Conservation (phyloP, 2,329 filamentous ascomycete genomes). For the Colletotrichum tofieldiae region DNA sequence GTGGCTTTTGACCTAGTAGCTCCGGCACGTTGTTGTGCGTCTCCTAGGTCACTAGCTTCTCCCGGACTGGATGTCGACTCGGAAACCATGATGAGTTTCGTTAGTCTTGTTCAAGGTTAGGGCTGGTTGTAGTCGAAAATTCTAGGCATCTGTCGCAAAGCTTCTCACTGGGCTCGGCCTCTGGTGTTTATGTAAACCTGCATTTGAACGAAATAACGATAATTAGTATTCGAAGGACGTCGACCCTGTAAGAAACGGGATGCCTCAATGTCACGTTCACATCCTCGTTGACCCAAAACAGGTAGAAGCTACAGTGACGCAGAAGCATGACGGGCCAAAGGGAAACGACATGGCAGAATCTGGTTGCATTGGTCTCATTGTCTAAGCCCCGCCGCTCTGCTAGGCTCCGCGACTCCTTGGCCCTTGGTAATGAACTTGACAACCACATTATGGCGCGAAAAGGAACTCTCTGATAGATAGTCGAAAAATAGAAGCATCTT, state of each 20-base stretch:
- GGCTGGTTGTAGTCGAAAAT: not conserved
- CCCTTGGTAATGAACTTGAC: not conserved
- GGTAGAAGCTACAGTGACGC: constrained; percentile 17
- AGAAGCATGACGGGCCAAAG: constrained; percentile 3
- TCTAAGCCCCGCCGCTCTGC: constrained; percentile 25
- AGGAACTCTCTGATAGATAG: not conserved
- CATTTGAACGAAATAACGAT: not conserved
- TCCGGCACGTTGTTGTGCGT: constrained; percentile 33
- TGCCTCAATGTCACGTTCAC: constrained; percentile 32
- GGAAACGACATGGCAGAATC: not conserved
- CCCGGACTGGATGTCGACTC: constrained; percentile 27
- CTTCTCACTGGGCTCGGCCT: not conserved
- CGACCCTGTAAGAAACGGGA: constrained; percentile 7
- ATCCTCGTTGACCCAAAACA: not conserved
- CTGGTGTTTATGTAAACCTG: constrained; percentile 40
- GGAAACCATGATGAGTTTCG: constrained; percentile 18
- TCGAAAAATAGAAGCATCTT: constrained; percentile 42
- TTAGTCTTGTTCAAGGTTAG: not conserved
- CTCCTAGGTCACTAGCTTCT: constrained; percentile 19
- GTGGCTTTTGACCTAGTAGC: constrained; percentile 49
- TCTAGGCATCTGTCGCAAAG: not conserved
- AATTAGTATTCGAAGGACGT: not conserved
- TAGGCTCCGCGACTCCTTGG: not conserved
- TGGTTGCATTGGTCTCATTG: not conserved
- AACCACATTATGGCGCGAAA: not conserved